These are phyloP conservation scores for Eleusine indica DNA, from an alignment of 176 grass and related monocot genomes.

Conservation along the genomic window DNA sequence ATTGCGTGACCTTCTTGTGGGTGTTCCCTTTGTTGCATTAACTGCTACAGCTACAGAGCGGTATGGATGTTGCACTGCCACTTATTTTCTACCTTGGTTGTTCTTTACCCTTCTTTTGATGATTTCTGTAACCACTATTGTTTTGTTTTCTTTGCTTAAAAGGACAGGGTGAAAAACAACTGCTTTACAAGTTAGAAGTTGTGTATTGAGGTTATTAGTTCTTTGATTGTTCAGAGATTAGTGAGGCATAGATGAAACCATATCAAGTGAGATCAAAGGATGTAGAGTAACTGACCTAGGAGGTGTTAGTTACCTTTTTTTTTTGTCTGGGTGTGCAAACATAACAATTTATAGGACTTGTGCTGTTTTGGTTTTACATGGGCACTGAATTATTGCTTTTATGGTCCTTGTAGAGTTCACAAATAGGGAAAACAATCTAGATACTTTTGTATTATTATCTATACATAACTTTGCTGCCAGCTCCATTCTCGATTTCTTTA, in stretches of 20 bases:
- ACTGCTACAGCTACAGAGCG: conserved; percentile 90
- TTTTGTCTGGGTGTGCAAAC: background rate
- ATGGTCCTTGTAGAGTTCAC: background rate
- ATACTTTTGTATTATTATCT: background rate
- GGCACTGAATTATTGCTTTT: background rate
- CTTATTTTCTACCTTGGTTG: background rate
- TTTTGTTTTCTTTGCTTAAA: conserved; percentile 7
- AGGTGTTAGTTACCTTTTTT: background rate
- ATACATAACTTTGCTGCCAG: background rate
- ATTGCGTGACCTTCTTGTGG: conserved; percentile 64
- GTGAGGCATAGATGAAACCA: background rate
- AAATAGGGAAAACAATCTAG: background rate
- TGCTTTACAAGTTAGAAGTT: background rate
- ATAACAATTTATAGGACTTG: background rate
- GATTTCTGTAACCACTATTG: background rate
- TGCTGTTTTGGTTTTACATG: background rate
- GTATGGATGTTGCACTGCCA: conserved; percentile 49
- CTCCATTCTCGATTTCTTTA: conserved; percentile 20
- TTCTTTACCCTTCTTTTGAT: conserved; percentile 7
- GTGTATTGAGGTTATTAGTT: background rate
- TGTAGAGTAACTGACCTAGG: background rate
- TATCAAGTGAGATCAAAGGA: background rate
- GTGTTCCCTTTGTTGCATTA: conserved; percentile 91
- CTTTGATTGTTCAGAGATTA: background rate
- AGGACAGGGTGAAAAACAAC: background rate